Evolutionary conservation across 208 protist genomes (phyloP).

Genomic region (Spongospora subterranea): DNA sequence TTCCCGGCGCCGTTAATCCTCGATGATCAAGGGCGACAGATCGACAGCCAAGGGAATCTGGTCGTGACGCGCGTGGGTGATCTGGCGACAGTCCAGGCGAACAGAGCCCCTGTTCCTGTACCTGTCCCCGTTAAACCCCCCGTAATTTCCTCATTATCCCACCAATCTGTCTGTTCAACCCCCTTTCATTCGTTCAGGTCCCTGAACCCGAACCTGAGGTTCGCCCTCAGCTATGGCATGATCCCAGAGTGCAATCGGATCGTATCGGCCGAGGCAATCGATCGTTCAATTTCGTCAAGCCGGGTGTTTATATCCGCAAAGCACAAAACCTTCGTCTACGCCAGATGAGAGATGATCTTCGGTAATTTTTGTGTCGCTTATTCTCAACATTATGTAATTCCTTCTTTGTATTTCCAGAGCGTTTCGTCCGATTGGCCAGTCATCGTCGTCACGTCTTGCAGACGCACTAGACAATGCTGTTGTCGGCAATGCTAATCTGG

Average conservation of each 20-base stretch:
- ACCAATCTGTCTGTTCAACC: background rate
- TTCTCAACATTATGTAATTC: background rate
- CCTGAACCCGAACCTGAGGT: background rate
- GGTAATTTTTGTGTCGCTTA: too few species aligned
- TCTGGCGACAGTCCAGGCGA: conserved; percentile 30
- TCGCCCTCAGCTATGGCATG: background rate
- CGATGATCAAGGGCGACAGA: conserved; percentile 20
- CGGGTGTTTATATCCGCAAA: conserved; percentile 8
- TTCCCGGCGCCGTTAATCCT: conserved; percentile 54
- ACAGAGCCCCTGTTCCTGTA: background rate
- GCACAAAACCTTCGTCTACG: conserved; percentile 48
- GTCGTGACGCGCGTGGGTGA: background rate
- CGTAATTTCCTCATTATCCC: too few species aligned
- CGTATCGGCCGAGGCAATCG: background rate
- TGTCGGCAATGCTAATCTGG: background rate
- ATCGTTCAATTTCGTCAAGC: conserved; percentile 49
- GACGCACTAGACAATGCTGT: conserved; percentile 14
- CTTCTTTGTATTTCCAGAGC: background rate
- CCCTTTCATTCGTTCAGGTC: background rate
- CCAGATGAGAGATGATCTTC: conserved; percentile 13
- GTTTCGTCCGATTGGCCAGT: background rate
- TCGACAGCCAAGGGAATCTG: conserved; percentile 4
- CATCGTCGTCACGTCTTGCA: background rate
- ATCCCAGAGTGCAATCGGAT: background rate
- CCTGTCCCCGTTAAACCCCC: background rate